Base-by-base conservation (phyloP, 768 basidiomycete species). In the Lentinus tigrinus region DNA sequence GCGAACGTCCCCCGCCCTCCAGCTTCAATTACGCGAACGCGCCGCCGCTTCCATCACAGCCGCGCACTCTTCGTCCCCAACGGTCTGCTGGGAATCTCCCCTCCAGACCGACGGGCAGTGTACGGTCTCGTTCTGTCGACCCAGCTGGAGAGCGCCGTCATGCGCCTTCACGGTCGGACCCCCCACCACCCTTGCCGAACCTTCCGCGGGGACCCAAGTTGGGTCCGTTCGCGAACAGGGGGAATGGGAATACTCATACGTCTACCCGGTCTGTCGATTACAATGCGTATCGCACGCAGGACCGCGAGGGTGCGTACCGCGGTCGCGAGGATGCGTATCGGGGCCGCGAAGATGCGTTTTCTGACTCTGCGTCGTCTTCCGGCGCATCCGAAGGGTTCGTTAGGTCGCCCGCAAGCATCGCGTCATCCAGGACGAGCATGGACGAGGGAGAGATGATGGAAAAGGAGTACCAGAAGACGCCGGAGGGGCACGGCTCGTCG, bases 401-500 rank as follows among this genome's bases (percentile, higher is more conserved):
- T 14, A 51, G 23, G 52, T 57, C 56, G 9, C 50, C 54, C 7
- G 11, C 36, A 24, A 56, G 60, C 28, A 31, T 37, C 10, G 53
- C 63, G 24, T 67, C 65, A 9, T 67, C 65, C 7, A 31, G 56
- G 13, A 67, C 58, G 21, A 61, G 58, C 49, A 24, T 67, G 27
- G 60, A 62, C 14, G 57, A 58, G 24, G 53, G 23, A 19, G 52
- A 60, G 51, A 52, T 39, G 27, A 54, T 49, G 42, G 44, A 47
- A 37, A 52, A 49, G 56, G 38, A 23, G 49, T 28, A 24, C 46
- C 51, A 42, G 40, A 65, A 54, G 55, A 40, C 57, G 21, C 42
- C 44, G 3, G 42, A 47, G 39, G 58, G 57, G n/a, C 39, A 77
- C 63, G 82, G 81, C 9, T 70, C 70, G 48, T 75, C 77, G 9